phyloP scores from a whole-genome alignment of 2,329 filamentous ascomycete genomes.

The Fusarium caatingaense region DNA sequence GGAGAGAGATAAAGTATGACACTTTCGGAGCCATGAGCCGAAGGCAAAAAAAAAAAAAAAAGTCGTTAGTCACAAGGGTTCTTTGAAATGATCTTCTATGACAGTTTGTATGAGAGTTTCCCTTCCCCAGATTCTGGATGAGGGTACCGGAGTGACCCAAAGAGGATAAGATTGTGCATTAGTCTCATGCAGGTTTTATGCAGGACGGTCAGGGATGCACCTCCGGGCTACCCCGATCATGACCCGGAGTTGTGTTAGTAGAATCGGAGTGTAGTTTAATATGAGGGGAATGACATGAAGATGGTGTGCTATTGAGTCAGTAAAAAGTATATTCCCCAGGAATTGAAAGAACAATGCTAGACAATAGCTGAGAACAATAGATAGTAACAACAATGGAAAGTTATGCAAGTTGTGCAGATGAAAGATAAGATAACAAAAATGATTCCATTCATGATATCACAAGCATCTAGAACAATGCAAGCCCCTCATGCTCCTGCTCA shows the following conservation, averaged over 20 bases:
- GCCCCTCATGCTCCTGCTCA: not conserved
- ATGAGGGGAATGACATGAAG: not conserved
- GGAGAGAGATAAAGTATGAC: not conserved
- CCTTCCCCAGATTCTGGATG: slow-evolving; percentile 38
- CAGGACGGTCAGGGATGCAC: slow-evolving; percentile 17
- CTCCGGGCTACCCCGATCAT: slow-evolving; percentile 31
- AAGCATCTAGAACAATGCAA: slow-evolving; percentile 21
- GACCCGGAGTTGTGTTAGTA: not conserved
- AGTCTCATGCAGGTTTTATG: slow-evolving; percentile 24
- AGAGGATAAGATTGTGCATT: slow-evolving; percentile 35
- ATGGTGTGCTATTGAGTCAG: not conserved
- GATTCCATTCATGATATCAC: slow-evolving; percentile 29
- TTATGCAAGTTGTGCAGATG: not conserved
- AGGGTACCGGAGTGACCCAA: slow-evolving; percentile 35
- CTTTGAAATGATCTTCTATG: slow-evolving; percentile 1
- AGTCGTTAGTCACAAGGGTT: slow-evolving; percentile 17
- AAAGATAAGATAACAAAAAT: not conserved
- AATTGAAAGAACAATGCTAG: not conserved
- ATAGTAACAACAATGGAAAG: not conserved
- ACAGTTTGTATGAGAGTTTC: not conserved
- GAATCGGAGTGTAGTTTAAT: not conserved
- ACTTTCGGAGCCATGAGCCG: slow-evolving; percentile 29
- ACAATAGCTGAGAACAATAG: too few species aligned
- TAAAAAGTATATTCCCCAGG: not conserved
- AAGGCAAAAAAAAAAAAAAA: slow-evolving; percentile 21